phyloP scores from a whole-genome alignment of 2,329 filamentous ascomycete genomes.

The Paraconiothyrium sp. region DNA sequence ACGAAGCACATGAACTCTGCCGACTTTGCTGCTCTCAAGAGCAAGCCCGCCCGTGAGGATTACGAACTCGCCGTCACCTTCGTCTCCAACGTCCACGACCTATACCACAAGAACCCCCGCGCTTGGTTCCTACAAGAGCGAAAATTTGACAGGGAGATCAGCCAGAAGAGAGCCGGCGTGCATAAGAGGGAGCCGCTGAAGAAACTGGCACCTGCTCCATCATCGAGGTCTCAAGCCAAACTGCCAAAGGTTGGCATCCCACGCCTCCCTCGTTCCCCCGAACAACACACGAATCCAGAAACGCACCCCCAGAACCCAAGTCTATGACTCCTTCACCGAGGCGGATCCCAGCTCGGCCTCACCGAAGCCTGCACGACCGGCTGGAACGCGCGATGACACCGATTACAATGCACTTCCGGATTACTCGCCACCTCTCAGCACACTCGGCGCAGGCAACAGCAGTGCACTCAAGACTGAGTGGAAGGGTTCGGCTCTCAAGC shows the following conservation, averaged over 20 bases:
- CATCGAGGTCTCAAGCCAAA: slow-evolving; percentile 37
- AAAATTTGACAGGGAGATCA: slow-evolving; percentile 59
- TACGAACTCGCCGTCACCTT: slow-evolving; percentile 48
- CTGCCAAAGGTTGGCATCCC: slow-evolving; percentile 45
- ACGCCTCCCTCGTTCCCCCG: slow-evolving; percentile 45
- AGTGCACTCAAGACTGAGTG: slow-evolving; percentile 85
- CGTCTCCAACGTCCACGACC: slow-evolving; percentile 44
- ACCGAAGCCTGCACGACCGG: slow-evolving; percentile 48
- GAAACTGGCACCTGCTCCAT: slow-evolving; percentile 50
- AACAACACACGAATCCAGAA: slow-evolving; percentile 46
- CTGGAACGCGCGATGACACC: slow-evolving; percentile 81
- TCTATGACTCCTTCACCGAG: slow-evolving; percentile 49
- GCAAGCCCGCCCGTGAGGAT: slow-evolving; percentile 48
- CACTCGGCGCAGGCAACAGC: slow-evolving; percentile 68
- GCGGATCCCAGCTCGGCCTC: slow-evolving; percentile 38
- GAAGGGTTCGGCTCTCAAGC: slow-evolving; percentile 82
- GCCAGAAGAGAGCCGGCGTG: slow-evolving; percentile 53
- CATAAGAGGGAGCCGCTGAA: slow-evolving; percentile 48
- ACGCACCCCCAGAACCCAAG: slow-evolving; percentile 42
- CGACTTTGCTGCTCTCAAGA: slow-evolving; percentile 38
- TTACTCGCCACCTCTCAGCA: slow-evolving; percentile 74
- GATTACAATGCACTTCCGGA: slow-evolving; percentile 78
- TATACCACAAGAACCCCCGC: slow-evolving; percentile 53
- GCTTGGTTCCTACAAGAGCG: slow-evolving; percentile 56
- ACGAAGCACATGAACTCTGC: slow-evolving; percentile 46